Evolutionary conservation across 345 rosid genomes (phyloP), one percentile per base, ranked within the genome.

Genomic region (Salix arbutifolia): DNA sequence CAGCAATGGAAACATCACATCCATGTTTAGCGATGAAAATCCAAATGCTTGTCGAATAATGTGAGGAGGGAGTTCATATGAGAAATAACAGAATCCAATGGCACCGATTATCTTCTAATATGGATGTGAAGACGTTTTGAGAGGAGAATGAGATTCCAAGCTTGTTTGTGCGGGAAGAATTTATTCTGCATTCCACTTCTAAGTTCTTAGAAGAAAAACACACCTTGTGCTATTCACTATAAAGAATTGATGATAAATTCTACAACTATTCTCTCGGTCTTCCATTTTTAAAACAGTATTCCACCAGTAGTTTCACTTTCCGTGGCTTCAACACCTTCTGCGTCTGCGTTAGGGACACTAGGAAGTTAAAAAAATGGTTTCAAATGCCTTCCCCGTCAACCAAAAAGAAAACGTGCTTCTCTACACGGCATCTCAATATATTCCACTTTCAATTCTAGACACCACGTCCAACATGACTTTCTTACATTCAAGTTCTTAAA

Each of bases 1-100:
- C n/a, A 74, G 78, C 19, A 89, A 76, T 65, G 84, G 87, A 46
- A 91, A 86, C 74, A 83, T 90, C 40, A 76, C 91, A 58, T 88
- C 93, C 13, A 86, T 91, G 26, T 91, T 91, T 72, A 91, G 96
- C 13, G 93, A 91, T 4, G 93, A 91, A 81, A 90, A 91, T 77
- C 96, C 92, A 18, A 86, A 91, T 75, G 91, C 93, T 18, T 90
- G 92, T 68, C 77, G 69, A 53, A 78, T 88, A 62, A 77, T 84
- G 85, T 89, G 68, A 88, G 76, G 79, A 66, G 72, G 76, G 79
- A 66, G 66, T 26, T 37, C 44, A 30, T 9, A 44, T 16, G 52
- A 6, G 61, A 62, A 62, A 64, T 28, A 19, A 70, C 4, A 71
- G 78, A 56, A 38, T 12, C 30, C 35, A 33, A 31, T 72, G 31